phyloP scores from a whole-genome alignment of 768 basidiomycete genomes.

The Tremella fuciformis region DNA sequence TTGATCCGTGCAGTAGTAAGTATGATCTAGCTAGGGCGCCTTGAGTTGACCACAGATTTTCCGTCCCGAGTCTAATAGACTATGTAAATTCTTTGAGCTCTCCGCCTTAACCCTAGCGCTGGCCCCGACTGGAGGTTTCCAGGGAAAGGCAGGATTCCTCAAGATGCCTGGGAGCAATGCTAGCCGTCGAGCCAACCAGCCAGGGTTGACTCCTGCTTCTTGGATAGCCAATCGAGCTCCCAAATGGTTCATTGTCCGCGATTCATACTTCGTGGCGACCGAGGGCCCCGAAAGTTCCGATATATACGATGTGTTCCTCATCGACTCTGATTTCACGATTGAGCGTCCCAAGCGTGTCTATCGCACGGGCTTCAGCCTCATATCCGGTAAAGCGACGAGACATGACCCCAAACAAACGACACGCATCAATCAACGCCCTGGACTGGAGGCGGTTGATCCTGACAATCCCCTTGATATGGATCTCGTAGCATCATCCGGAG shows the following conservation, averaged over 20 bases:
- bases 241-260: conserved; percentile 88
- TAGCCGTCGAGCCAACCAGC: conserved; percentile 49
- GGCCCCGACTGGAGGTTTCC: conserved; percentile 71
- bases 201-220: conserved; percentile 53
- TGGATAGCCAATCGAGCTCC: conserved; percentile 58
- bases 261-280: conserved; percentile 82
- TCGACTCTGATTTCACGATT: conserved; percentile 84
- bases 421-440: background rate
- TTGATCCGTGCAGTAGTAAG: conserved; percentile 85
- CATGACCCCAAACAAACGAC: background rate
- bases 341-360: conserved; percentile 87
- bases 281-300: conserved; percentile 80
- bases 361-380: conserved; percentile 76
- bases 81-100: conserved; percentile 87
- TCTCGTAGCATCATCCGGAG: conserved; percentile 36
- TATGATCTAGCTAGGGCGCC: too few species aligned
- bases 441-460: conserved; percentile 27
- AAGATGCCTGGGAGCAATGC: conserved; percentile 48
- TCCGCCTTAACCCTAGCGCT: conserved; percentile 79
- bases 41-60: conserved; percentile 69
- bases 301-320: conserved; percentile 90
- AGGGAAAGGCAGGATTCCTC: conserved; percentile 87
- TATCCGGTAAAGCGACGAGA: conserved; percentile 46
- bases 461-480: conserved; percentile 41
- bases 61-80: conserved; percentile 82